These are phyloP conservation scores for Lasiodiplodia gonubiensis DNA, from an alignment of 2,329 filamentous ascomycete species.

Conservation along the genomic window DNA sequence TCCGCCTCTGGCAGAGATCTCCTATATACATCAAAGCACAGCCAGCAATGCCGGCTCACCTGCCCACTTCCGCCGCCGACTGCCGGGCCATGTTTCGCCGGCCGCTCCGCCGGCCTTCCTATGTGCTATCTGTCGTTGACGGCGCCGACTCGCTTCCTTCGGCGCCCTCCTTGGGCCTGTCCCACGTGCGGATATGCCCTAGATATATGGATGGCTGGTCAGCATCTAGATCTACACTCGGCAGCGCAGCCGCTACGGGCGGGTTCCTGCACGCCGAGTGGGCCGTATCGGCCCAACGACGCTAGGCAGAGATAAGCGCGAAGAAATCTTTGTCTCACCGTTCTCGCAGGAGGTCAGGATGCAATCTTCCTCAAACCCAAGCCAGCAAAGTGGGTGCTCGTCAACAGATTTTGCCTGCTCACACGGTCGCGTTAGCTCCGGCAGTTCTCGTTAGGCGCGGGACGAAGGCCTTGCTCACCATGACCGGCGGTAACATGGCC, in stretches of 20 bases:
- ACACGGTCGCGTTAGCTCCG: conserved; percentile 33
- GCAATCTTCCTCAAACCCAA: conserved; percentile 91
- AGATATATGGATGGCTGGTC: conserved; percentile 30
- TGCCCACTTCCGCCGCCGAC: conserved; percentile 8
- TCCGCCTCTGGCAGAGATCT: not conserved
- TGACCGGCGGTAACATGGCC: conserved; percentile 86
- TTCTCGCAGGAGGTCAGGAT: conserved; percentile 92
- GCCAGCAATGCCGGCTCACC: not conserved
- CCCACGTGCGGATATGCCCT: conserved; percentile 80
- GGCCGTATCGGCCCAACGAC: conserved; percentile 27
- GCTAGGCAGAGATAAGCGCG: conserved; percentile 29
- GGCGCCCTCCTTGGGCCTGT: conserved; percentile 62
- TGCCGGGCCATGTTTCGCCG: not conserved
- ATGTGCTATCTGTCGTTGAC: conserved; percentile 36
- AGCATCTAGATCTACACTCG: conserved; percentile 32
- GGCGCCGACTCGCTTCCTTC: conserved; percentile 42
- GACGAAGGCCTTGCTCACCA: conserved; percentile 59
- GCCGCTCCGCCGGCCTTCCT: conserved; percentile 9
- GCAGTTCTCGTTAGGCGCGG: conserved; percentile 6
- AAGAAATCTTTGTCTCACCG: conserved; percentile 63
- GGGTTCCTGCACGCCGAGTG: conserved; percentile 29
- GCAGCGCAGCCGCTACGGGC: conserved; percentile 28
- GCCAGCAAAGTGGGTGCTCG: conserved; percentile 83
- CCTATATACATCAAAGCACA: not conserved
- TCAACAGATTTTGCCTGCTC: conserved; percentile 79